Evolutionary conservation across 2,329 filamentous ascomycete genomes (phyloP), one percentile per base, ranked within the genome.

Genomic region (Botryosphaeria dothidea): DNA sequence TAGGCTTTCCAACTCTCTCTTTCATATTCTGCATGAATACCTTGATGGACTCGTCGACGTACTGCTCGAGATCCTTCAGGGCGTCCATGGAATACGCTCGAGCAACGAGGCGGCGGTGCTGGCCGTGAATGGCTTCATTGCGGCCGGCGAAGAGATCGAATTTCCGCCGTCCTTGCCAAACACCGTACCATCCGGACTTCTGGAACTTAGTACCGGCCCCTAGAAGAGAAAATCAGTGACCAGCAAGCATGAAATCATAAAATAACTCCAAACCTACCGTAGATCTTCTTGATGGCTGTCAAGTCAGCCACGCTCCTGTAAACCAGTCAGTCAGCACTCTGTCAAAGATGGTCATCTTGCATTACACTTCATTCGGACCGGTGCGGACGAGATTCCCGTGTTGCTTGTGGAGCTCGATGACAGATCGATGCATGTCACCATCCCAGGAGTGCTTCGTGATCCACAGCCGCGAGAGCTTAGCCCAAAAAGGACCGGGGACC

Each of bases 141-240:
- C 73, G 68, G 54, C 79, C 78, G 11, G 74, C 71, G 66, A 81
- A 81, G 3, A 81, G 71, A 58, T 79, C 75, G 48, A 78, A 75
- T 61, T 75, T 75, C 7, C 77, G 72, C 41, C 74, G 72, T 17
- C 74, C 78, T 69, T 79, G 78, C 73, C 70, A 79, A 34, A 75
- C 75, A 19, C 65, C 67, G 66, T 83, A 82, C 74, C 76, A 82
- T 3, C 72, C 66, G 1, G 72, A 75, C 66, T 83, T 83, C 3
- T 73, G 66, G 56, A 79, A 82, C 4, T 75, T 76, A 25, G 76
- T 75, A 1, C 79, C 79, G 4, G 79, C 74, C n/a, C 71, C 71
- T 71, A 45, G 13, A 64, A 13, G 15, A 25, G 17, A 9, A 15
- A 15, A 4, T 65, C 21, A 66, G 21, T 27, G 29, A 57, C 7